Percentiles rank a stretch among this genome's conserved stretches.
These are phyloP conservation scores for Phialophora expanda DNA, from an alignment of 2,329 filamentous ascomycete species.

Conservation along the genomic window DNA sequence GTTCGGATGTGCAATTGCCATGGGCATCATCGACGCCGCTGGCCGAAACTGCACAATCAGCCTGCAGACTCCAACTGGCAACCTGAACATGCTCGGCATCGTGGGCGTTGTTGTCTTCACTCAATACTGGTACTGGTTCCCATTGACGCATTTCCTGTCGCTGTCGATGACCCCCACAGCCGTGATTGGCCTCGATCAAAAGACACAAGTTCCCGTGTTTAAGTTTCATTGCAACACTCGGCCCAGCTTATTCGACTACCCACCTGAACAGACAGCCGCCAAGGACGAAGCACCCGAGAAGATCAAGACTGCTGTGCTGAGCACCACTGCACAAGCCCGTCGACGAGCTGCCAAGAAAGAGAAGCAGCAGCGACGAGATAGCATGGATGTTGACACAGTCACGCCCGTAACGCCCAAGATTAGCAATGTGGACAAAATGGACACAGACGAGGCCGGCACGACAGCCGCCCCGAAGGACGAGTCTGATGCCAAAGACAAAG, in stretches of 20 bases:
- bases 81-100: constrained; percentile 97
- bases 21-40: constrained; percentile 97
- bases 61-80: constrained; percentile 95
- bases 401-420: constrained; percentile 75
- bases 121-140: constrained; percentile 99
- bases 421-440: constrained; percentile 73
- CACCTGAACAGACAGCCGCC: constrained; percentile 95
- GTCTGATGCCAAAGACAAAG: constrained; percentile 65
- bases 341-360: constrained; percentile 94
- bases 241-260: constrained; percentile 96
- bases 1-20: constrained; percentile 89
- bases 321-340: constrained; percentile 95
- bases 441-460: constrained; percentile 56
- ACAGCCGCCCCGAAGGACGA: constrained; percentile 45
- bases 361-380: constrained; percentile 83
- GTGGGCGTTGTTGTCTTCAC: constrained; percentile 98
- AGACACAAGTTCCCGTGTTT: constrained; percentile 90
- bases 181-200: constrained; percentile 91
- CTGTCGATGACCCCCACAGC: constrained; percentile 96
- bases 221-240: constrained; percentile 95
- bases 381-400: constrained; percentile 85
- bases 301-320: constrained; percentile 93
- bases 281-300: constrained; percentile 89
- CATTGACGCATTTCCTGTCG: constrained; percentile 94
- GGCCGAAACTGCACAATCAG: constrained; percentile 98